Conservation (phyloP, 164 flowering plant genomes). For the Magnolia sinica region DNA sequence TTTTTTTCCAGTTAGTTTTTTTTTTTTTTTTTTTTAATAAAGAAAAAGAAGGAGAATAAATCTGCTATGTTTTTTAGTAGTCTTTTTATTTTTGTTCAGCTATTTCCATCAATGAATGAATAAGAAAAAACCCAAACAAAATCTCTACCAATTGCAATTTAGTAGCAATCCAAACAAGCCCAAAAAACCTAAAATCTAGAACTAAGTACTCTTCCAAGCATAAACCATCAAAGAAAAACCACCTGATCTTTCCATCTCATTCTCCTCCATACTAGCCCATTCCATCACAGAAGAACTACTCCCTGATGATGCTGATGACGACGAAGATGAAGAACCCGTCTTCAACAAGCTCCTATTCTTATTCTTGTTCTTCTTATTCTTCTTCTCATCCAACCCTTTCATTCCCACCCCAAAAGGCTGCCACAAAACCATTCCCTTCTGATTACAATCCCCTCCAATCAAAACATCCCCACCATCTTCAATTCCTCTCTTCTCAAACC, state of each 20-base stretch:
- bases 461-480: neutral
- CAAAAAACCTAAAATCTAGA: neutral
- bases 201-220: conserved; percentile 62
- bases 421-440: conserved; percentile 14
- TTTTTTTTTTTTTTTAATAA: neutral
- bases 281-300: conserved; percentile 69
- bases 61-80: neutral
- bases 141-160: neutral
- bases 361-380: conserved; percentile 42
- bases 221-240: conserved; percentile 74
- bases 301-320: conserved; percentile 58
- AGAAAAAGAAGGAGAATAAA: neutral
- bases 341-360: conserved; percentile 29
- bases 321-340: conserved; percentile 46
- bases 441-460: conserved; percentile 2
- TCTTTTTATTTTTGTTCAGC: neutral
- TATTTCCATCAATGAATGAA: neutral
- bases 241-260: conserved; percentile 36
- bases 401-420: conserved; percentile 29
- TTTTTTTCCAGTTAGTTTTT: too few species aligned
- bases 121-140: neutral
- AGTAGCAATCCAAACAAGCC: neutral
- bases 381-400: conserved; percentile 43
- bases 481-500: conserved; percentile 34
- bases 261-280: conserved; percentile 73